Conservation (phyloP, 2,329 filamentous ascomycete genomes). For the Alternaria solani region DNA sequence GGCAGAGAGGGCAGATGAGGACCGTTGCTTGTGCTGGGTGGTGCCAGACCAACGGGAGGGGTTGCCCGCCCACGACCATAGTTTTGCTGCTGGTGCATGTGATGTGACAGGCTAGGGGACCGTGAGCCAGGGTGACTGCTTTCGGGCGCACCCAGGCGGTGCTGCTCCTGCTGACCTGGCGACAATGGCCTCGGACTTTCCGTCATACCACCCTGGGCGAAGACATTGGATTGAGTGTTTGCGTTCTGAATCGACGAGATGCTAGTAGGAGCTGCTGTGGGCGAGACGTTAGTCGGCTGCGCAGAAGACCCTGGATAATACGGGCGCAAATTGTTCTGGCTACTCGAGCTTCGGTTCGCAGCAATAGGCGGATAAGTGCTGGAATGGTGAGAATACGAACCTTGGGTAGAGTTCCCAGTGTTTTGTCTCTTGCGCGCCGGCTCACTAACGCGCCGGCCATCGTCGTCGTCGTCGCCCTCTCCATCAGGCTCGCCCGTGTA, state of each 20-base stretch:
- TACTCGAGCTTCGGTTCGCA: constrained; percentile 39
- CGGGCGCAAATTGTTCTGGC: constrained; percentile 42
- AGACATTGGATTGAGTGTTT: constrained; percentile 63
- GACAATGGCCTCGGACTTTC: constrained; percentile 88
- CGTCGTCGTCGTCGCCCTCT: constrained; percentile 62
- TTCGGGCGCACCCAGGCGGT: constrained; percentile 62
- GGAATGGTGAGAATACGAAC: constrained; percentile 70
- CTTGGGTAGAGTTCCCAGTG: constrained; percentile 61
- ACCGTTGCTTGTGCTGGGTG: constrained; percentile 53
- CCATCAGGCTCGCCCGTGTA: constrained; percentile 66
- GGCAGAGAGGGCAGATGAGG: constrained; percentile 55
- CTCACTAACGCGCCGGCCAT: constrained; percentile 67
- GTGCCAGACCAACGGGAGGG: constrained; percentile 57
- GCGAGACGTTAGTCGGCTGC: constrained; percentile 51
- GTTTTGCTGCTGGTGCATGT: constrained; percentile 71
- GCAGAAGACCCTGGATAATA: constrained; percentile 48
- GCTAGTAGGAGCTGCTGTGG: constrained; percentile 48
- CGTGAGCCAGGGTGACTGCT: constrained; percentile 62
- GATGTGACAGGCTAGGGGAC: constrained; percentile 71
- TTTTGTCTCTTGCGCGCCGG: constrained; percentile 77
- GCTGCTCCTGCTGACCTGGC: constrained; percentile 65
- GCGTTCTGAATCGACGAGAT: constrained; percentile 49
- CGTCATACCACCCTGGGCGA: constrained; percentile 75
- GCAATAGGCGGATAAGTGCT: constrained; percentile 81
- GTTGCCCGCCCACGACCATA: constrained; percentile 64